Percentiles rank a stretch among this genome's conserved stretches.
Evolutionary conservation across 129 eudicot genomes (phyloP).

Genomic region (Daucus carota): DH1_v3.0 NC_030389.2:1206001-1206500

Average conservation of each 20-base stretch:
- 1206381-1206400: constrained; percentile 98
- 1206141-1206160: not conserved
- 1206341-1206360: constrained; percentile 97
- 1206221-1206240: constrained; percentile 86
- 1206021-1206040: constrained; percentile 95
- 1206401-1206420: constrained; percentile 52
- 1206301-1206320: constrained; percentile 71
- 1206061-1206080: constrained; percentile 99
- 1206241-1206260: constrained; percentile 97
- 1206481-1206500: not conserved
- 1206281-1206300: constrained; percentile 80
- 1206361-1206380: constrained; percentile 94
- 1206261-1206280: constrained; percentile 89
- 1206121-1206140: constrained; percentile 90
- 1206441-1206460: not conserved
- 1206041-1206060: constrained; percentile 72
- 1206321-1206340: constrained; percentile 86
- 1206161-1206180: not conserved
- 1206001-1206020: constrained; percentile 80
- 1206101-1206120: constrained; percentile 96
- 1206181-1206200: constrained; percentile 2
- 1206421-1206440: not conserved
- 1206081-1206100: constrained; percentile 99
- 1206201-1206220: constrained; percentile 1
- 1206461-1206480: not conserved